Base-by-base conservation (phyloP, 768 basidiomycete genomes). In the Leucocoprinus sp. region DNA sequence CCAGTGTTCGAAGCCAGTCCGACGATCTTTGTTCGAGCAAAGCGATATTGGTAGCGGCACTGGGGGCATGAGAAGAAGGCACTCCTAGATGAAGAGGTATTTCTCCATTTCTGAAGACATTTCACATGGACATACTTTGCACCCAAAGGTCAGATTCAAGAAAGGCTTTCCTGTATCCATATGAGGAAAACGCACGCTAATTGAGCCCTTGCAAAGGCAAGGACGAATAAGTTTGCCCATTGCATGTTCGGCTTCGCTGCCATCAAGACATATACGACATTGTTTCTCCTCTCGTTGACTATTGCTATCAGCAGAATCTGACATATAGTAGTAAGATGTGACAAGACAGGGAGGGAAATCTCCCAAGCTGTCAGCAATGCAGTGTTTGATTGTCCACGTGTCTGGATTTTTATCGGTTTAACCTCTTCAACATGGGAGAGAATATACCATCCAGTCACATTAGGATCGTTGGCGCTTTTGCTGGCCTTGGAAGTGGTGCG, bases 261-360 rank as follows among this genome's bases (percentile, higher is more conserved):
- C 81, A 29, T 84, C 83, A 21, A 90, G 69, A 58, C 91, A 93
- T 37, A 93, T 93, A 43, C 91, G 74, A 57, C 91, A 93, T 57
- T 85, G 84, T 55, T 74, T 82, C 55, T 78, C 78, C 41, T 74
- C 39, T 28, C 24, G 37, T 8, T 15, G 45, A 12, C 33, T 34
- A 19, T 61, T 27, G 26, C 18, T 41, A 31, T 15, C 38, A 35
- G 42, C 35, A 21, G 24, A 4, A 15, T 36, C 45, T 40, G 47
- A 35, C 50, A 38, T 43, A 27, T 15, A 37, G 48, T 27, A 15
- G 46, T 24, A n/a, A 11, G 17, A 28, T 26, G 41, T 31, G 24
- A 21, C 34, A 26, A 21, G 23, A 24, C 12, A 27, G 21, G 27
- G 14, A 50, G 22, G 27, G 33, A 17, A 21, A 39, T 15, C 19